Base-by-base conservation (phyloP, 2,329 filamentous ascomycete species). In the Fusarium concolor region DNA sequence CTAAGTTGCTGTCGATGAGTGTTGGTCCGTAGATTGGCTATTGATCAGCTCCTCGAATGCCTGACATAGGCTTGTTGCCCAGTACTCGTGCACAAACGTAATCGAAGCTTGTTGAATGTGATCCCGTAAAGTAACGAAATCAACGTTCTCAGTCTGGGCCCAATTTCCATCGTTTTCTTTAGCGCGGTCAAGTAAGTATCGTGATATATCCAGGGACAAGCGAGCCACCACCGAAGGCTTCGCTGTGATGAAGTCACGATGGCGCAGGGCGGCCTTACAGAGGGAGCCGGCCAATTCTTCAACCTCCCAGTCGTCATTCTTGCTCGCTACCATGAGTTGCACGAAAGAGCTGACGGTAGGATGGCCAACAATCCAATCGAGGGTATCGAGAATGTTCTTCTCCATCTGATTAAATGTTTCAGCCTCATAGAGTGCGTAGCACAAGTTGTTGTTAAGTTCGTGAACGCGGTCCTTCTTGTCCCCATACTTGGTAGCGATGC, bases 331-430 rank as follows among this genome's bases (percentile, higher is more conserved):
- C 64, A 94, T 93, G 65, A 97, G 83, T 76, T 97, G 92, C 44
- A 96, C 87, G 82, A 97, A 99, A 78, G 91, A 92, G 80, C 98
- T 95, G 70, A 97, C 92, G 28, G 96, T 98, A 2, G 96, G 94
- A 81, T 98, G 94, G 56, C 96, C 96, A 72, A 99, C 92, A 70
- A 91, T 89, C 96, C 96, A 99, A 78, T 96, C 93, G 62, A 99
- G 87, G 3, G 95, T 98, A 82, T 97, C 96, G 73, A 99, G 87
- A 38, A 99, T 94, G 79, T 99, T 96, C 94, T 96, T 97, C 83
- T 98, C 96, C 96, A 99, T 98, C 81, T 99, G 96, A 14, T 94
- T 94, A 83, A 99, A 98, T 95, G 98, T 98, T 82, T 97, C 94
- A 51, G 97, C 94, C 75, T 99, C 96, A 81, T 99, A 99, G 35